Base-by-base conservation (phyloP, 1,284 basidiomycete species). In the Moniliella sp. region DNA sequence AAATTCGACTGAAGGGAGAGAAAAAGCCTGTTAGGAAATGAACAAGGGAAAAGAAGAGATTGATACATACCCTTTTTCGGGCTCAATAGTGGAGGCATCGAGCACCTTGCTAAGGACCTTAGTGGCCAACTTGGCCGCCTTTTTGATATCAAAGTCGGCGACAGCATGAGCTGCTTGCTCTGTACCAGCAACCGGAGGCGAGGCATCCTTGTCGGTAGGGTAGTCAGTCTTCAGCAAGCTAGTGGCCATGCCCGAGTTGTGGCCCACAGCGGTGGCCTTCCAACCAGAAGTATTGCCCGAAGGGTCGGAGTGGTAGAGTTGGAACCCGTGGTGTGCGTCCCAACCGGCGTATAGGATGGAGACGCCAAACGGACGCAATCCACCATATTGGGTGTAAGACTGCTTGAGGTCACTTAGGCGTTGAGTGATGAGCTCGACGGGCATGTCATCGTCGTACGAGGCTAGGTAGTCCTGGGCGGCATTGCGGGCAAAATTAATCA, bases 51-150 rank as follows among this genome's bases (percentile, higher is more conserved):
- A 30, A 7, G 14, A 7, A 18, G 18, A n/a, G 10, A 17, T 1
- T 43, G 44, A 33, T 35, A 48, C 45, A n/a, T n/a, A n/a, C n/a
- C n/a, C 33, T 41, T 56, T 55, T 23, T 57, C 54, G 31, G 47
- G 48, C 27, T 83, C 78, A 40, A 99, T 64, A 32, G 82, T 86
- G 17, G 88, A 94, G 44, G 82, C 84, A 61, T 99, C 88, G 86
- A 97, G 93, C 29, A 88, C 94, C 72, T 94, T 97, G 69, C 83
- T 86, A 75, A 99, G 82, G 32, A 84, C 79, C 65, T 77, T 78
- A 47, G 93, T 69, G 31, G 82, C 83, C 25, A 99, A 68, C 15
- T 72, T 75, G 51, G 88, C 77, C n/a, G 84, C 86, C n/a, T 55
- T 51, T 31, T 54, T 45, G 28, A 52, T 46, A 5, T 32, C 37